Evolutionary conservation across 306 rosid genomes (phyloP), one percentile per base, ranked within the genome.

Genomic region (Dalbergia cochinchinensis): DNA sequence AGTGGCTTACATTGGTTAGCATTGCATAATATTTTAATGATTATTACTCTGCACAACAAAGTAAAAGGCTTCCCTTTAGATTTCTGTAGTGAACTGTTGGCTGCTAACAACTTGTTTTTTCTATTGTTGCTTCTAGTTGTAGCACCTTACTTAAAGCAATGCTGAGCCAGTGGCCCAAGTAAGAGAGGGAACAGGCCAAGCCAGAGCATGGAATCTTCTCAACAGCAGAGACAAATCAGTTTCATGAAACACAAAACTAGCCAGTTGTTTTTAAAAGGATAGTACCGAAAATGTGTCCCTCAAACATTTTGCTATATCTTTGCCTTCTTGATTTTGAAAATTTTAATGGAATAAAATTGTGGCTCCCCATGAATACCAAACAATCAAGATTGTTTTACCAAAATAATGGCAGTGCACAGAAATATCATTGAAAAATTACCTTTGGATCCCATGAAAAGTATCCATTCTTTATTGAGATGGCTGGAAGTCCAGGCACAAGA

Each of bases 381-480:
- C 14, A 69, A 34, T n/a, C 22, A 54, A 18, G 70, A 20, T 12
- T 80, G 26, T 13, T 73, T 55, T 20, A 58, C 42, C 44, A 80
- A 70, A 63, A 18, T 71, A 18, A 42, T 34, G 44, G 39, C 18
- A 69, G 47, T 74, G 33, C 37, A 37, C 10, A 15, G 10, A 71
- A 69, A 73, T 42, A 69, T 47, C 1, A 37, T 61, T 62, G 45
- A 77, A 77, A 67, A 72, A 4, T 10, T 74, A 94, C 97, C 97
- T 89, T 86, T 42, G 87, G 45, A 80, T 94, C 92, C 97, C 98
- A 94, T 13, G 97, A 94, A 83, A 94, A 92, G 81, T 73, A 72
- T 10, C 98, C 98, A 76, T 94, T 73, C 76, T 80, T 84, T 22
- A 94, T 90, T 73, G 91, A 89, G 42, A 94, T 89, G 73, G 94